A percentile compares a stretch with the other conserved stretches of the same genome.
Evolutionary conservation across 2,329 filamentous ascomycete genomes (phyloP).

Genomic region (Penicillium sp.): DNA sequence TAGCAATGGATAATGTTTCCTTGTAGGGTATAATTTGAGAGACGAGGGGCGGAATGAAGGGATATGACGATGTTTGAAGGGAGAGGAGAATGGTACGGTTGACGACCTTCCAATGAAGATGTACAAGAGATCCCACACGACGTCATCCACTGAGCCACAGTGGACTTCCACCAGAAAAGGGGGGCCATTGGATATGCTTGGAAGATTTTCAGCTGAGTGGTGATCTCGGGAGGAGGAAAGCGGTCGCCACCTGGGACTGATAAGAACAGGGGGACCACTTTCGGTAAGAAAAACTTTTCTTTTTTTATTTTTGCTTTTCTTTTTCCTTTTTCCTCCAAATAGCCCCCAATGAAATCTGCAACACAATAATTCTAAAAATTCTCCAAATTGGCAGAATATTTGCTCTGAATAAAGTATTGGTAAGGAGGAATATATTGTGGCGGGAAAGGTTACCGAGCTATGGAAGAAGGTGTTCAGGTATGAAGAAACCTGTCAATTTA

Average conservation of each 20-base stretch:
- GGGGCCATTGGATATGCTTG: slow-evolving; percentile 5
- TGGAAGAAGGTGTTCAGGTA: slow-evolving; percentile 4
- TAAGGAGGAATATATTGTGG: slow-evolving; percentile 9
- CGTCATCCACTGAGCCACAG: slow-evolving; percentile 17
- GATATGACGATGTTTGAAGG: slow-evolving; percentile 16
- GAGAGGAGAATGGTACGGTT: slow-evolving; percentile 20
- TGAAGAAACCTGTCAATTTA: slow-evolving; percentile 7
- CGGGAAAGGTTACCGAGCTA: slow-evolving; percentile 1
- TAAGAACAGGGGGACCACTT: slow-evolving; percentile 12
- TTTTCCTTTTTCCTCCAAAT: neutral
- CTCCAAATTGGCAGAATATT: neutral
- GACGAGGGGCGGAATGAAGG: slow-evolving; percentile 17
- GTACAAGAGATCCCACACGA: slow-evolving; percentile 9
- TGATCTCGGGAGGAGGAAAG: neutral
- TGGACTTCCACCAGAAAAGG: slow-evolving; percentile 1
- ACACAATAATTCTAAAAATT: neutral
- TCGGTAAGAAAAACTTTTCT: neutral
- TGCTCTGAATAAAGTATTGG: slow-evolving; percentile 14
- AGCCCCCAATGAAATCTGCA: neutral
- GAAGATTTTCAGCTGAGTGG: slow-evolving; percentile 6
- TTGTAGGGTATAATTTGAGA: slow-evolving; percentile 12
- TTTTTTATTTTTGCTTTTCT: slow-evolving; percentile 1
- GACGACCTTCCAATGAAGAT: slow-evolving; percentile 19
- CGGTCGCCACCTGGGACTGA: slow-evolving; percentile 14
- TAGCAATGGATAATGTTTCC: slow-evolving; percentile 3